Evolutionary conservation across 1,284 basidiomycete species (phyloP), one percentile per base, ranked within the genome.

Genomic region (Ustilago cynodontis): DNA sequence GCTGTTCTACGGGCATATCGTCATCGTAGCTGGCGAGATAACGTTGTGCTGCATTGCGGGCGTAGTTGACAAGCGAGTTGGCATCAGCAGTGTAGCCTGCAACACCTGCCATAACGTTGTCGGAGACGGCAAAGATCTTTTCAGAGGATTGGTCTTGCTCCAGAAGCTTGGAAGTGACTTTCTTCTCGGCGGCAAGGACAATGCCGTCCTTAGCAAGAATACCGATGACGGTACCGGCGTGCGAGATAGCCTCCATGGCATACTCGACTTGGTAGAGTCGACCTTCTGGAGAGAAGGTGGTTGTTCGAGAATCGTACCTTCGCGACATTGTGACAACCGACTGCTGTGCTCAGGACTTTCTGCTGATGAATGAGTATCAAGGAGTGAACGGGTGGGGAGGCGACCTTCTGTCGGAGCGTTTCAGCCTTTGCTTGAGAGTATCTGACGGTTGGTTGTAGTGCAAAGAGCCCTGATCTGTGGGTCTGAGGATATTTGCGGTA

Each of bases 121-220:
- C 71, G 14, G 72, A 67, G 2, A 98, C 89, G 59, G 95, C 87
- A 87, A 95, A 98, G 87, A 99, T 94, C 91, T 99, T 98, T 90
- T 99, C 96, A 55, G 94, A 94, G 80, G 94, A 96, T 20, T 82
- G 83, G 45, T 93, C 94, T 86, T 95, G 94, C 60, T 99, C 96
- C 67, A 99, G 90, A 51, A 99, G 91, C 87, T 99, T 99, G 55
- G 95, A 95, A 0, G 97, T 98, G 45, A 99, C 95, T 88, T 97
- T 97, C 91, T 99, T 99, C 89, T 99, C 96, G 8, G 96, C 96
- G 0, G 95, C 96, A n/a, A 99, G 90, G 2, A 98, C 95, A 41
- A 99, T 93, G 1, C 97, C 96, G 53, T 74, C 86, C 79, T 93
- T 94, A 22, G 94, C 94, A n/a, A 97, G 89, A 61, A 98, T 92